Conservation (phyloP, 2,329 filamentous ascomycete genomes). For the Neonectria hederae region DNA sequence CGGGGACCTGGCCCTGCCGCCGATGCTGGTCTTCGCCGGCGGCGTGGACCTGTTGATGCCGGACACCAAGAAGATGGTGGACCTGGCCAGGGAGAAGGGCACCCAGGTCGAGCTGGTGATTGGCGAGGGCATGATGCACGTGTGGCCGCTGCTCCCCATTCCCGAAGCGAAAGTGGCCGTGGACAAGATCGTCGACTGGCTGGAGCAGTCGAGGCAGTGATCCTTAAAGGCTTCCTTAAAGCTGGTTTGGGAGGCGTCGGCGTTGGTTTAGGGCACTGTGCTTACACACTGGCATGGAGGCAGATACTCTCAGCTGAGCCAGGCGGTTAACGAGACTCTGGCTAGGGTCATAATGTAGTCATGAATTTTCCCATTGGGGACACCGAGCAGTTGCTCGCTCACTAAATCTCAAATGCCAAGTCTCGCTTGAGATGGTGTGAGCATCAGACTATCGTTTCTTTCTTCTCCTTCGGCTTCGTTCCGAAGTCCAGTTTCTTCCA, state of each 20-base stretch:
- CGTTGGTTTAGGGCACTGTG: conserved; percentile 12
- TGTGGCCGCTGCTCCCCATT: conserved; percentile 45
- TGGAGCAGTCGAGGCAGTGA: conserved; percentile 29
- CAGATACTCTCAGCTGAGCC: not conserved
- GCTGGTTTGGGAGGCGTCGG: conserved; percentile 22
- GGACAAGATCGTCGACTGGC: conserved; percentile 42
- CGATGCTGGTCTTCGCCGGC: conserved; percentile 44
- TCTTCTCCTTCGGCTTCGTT: not conserved
- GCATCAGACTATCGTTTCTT: not conserved
- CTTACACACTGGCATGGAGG: not conserved
- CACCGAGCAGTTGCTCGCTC: not conserved
- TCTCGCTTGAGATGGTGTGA: not conserved
- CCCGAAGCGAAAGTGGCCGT: conserved; percentile 42
- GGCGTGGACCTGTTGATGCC: conserved; percentile 43
- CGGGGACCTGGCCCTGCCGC: conserved; percentile 42
- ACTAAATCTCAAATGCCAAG: not conserved
- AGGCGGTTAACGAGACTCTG: conserved; percentile 2
- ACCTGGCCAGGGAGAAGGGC: conserved; percentile 38
- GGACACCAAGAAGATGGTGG: conserved; percentile 43
- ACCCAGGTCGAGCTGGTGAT: conserved; percentile 41
- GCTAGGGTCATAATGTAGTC: conserved; percentile 9
- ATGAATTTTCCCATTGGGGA: not conserved
- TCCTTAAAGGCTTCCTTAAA: not conserved
- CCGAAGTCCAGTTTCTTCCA: conserved; percentile 25
- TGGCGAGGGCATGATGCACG: conserved; percentile 47